Base-by-base conservation (phyloP, 129 eudicot genomes). In the Escallonia rubra region DNA sequence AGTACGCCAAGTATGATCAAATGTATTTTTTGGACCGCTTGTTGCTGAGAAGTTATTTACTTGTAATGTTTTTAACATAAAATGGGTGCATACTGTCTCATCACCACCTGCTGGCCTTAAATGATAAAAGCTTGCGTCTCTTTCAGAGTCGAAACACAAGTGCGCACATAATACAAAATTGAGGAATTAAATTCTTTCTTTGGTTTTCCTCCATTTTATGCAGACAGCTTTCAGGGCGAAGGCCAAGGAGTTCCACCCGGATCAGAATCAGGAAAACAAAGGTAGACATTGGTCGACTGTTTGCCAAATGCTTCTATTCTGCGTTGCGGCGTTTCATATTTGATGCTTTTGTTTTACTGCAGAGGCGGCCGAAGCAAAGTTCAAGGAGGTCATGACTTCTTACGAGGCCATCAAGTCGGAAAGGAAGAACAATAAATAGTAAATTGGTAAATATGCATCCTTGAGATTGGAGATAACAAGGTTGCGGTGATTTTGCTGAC, bases 161-260 rank as follows among this genome's bases (percentile, higher is more conserved):
- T 23, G 34, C 34, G 34, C 34, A 23, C 34, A 23, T 23, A 23
- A 23, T 23, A 23, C 34, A 23, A 23, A 23, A 23, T 23, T 1
- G 34, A 23, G 34, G 34, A 23, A 23, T 23, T 23, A 23, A 23
- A 23, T 23, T 23, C 34, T 23, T 23, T 23, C 34, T 23, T 23
- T 23, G 34, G 34, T 23, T 23, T n/a, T n/a, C n/a, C 34, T 23
- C 34, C 34, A 23, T 8, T 64, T 14, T 46, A 54, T 78, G 80
- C 91, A 88, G 96, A 75, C 89, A 38, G 98, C 98, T 46, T 91
- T 91, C 75, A 81, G 95, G 74, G 80, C 78, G 56, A 92, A 88
- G 79, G 95, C 98, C n/a, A 81, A 76, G 79, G 80, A 92, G 77
- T 86, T 78, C 76, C 98, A 92, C 53, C 98, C 98, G n/a, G 96